Evolutionary conservation across 129 eudicot species (phyloP).

Genomic region (Ambrosia artemisiifolia): DNA sequence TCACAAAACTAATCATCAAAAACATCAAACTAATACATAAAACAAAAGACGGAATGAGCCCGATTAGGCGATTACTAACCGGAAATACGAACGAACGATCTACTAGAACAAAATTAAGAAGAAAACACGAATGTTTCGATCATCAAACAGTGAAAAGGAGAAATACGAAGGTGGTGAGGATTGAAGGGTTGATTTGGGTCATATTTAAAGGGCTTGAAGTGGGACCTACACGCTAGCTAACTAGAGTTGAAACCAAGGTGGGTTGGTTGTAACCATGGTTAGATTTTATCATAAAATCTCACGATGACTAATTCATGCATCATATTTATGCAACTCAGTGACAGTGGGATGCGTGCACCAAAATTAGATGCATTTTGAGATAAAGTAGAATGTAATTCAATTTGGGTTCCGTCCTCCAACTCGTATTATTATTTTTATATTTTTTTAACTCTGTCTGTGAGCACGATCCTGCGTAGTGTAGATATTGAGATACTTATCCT

Average conservation of each 20-base stretch:
- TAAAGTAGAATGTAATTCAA: constrained; percentile 19
- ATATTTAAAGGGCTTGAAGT: constrained; percentile 36
- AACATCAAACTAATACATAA: not conserved
- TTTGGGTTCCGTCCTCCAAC: constrained; percentile 14
- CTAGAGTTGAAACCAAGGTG: constrained; percentile 21
- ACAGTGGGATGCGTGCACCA: constrained; percentile 16
- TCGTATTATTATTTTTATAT: not conserved
- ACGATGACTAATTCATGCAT: constrained; percentile 21
- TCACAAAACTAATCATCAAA: not conserved
- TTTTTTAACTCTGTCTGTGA: not conserved
- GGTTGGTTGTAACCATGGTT: constrained; percentile 21
- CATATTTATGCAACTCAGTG: constrained; percentile 8
- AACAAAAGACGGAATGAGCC: not conserved
- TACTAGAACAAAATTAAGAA: not conserved
- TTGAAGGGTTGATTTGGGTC: constrained; percentile 4
- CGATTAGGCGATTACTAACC: constrained; percentile 7
- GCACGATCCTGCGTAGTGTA: no score
- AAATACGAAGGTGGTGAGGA: constrained; percentile 32
- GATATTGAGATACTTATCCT: no score
- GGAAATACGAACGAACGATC: constrained; percentile 7
- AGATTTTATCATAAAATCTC: constrained; percentile 18
- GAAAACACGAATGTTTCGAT: constrained; percentile 33
- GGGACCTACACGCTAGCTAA: constrained; percentile 22
- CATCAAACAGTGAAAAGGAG: constrained; percentile 28
- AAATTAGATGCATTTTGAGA: not conserved